Evolutionary conservation across 495 filamentous ascomycete species (phyloP).

Genomic region (Hyaloscypha finlandica): DNA sequence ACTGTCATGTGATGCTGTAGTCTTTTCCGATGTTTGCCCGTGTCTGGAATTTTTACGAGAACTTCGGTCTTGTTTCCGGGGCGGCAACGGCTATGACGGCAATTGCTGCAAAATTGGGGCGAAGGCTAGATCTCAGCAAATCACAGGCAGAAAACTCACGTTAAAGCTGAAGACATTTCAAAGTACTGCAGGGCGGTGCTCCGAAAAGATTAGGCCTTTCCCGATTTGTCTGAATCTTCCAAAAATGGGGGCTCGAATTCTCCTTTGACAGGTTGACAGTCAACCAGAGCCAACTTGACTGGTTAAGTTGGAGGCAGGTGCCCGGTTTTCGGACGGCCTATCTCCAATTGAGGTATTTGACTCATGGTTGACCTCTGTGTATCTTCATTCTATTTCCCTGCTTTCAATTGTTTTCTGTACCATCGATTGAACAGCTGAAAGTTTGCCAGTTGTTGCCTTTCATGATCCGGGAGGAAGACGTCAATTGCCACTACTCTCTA

Average conservation of each 20-base stretch:
- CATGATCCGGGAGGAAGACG: constrained; percentile 18
- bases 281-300: neutral
- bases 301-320: constrained; percentile 6
- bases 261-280: constrained; percentile 2
- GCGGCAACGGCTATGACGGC: constrained; percentile 33
- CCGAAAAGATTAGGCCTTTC: neutral
- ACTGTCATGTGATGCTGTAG: constrained; percentile 32
- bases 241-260: neutral
- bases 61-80: constrained; percentile 14
- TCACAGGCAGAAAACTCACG: constrained; percentile 5
- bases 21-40: constrained; percentile 3
- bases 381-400: constrained; percentile 17
- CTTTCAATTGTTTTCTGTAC: neutral
- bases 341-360: constrained; percentile 13
- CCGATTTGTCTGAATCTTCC: neutral
- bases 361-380: constrained; percentile 15
- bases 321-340: constrained; percentile 19
- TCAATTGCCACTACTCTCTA: constrained; percentile 8
- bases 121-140: neutral
- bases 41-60: neutral
- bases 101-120: constrained; percentile 19
- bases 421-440: neutral
- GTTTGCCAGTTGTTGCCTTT: constrained; percentile 18
- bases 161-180: constrained; percentile 1
- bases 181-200: neutral